Base-by-base conservation (phyloP, 73 alveolate species). In the Paraurostyla sp. region DNA sequence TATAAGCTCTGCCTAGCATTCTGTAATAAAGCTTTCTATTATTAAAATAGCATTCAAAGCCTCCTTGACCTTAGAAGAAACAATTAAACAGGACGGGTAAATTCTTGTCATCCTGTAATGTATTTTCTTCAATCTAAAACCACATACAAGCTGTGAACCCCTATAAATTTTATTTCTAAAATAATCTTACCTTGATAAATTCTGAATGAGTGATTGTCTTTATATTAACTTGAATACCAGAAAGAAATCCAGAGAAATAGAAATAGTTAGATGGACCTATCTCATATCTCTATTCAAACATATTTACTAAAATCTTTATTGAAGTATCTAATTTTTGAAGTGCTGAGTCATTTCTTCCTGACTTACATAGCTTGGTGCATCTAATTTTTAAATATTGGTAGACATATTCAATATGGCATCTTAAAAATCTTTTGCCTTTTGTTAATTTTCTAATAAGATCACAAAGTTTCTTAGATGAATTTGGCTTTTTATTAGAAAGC, bases 1-100 rank as follows among this genome's bases (percentile, higher is more conserved):
- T 43, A 52, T 80, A 89, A 13, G 3, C 25, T 29, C 46, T 76
- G 45, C 78, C 50, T 11, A 90, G 62, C 1, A 60, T 68, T 56
- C 95, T 62, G 57, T 90, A 90, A 35, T 59, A 71, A 36, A 90
- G 71, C 40, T 68, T 69, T 22, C 89, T 68, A 38, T 50, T 86
- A n/a, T 38, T 83, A 33, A 90, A 90, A 86, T 83, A 90, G 62
- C 92, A 83, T 51, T 90, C 95, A 82, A 90, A 90, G 0, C 95
- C 95, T 33, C 92, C 95, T 29, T 42, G 0, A 0, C 89, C 92
- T 38, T 51, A 51, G 29, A 35, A 43, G 49, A 51, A 69, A 62
- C 76, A 83, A 32, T 89, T 82, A 76, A 90, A 90, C 22, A 90
- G 63, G 33, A 90, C 42, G 0, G 89, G 90, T 30, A 35, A 30